Conservation (phyloP, 202 grass and related monocot genomes). For the Schoenoplectus tabernaemontani region DNA sequence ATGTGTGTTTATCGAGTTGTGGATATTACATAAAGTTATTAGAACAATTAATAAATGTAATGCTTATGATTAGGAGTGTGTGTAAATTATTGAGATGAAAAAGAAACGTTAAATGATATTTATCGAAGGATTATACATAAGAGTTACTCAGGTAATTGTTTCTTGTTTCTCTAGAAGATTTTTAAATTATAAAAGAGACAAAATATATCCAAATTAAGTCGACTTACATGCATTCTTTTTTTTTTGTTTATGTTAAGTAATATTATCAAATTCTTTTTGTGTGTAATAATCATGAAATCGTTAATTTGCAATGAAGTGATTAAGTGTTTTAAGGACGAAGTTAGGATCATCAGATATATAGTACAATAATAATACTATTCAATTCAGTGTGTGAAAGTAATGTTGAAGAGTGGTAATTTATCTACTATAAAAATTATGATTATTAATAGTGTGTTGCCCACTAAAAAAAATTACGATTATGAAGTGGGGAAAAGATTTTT, state of each 20-base stretch:
- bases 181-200: neutral
- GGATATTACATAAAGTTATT: neutral
- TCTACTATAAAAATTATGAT: neutral
- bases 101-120: neutral
- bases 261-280: no score
- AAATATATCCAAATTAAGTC: neutral
- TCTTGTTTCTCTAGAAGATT: neutral
- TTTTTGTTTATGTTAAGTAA: neutral
- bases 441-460: neutral
- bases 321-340: neutral
- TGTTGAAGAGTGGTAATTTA: neutral
- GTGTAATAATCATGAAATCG: neutral
- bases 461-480: neutral
- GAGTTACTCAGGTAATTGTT: no score
- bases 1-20: neutral
- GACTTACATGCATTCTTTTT: neutral
- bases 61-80: neutral
- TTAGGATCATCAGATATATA: neutral
- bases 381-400: neutral
- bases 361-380: neutral
- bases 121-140: neutral
- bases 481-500: neutral
- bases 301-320: neutral
- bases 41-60: neutral
- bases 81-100: neutral